Conservation (phyloP, 1,284 basidiomycete genomes). For the Tremellales sp. region DNA sequence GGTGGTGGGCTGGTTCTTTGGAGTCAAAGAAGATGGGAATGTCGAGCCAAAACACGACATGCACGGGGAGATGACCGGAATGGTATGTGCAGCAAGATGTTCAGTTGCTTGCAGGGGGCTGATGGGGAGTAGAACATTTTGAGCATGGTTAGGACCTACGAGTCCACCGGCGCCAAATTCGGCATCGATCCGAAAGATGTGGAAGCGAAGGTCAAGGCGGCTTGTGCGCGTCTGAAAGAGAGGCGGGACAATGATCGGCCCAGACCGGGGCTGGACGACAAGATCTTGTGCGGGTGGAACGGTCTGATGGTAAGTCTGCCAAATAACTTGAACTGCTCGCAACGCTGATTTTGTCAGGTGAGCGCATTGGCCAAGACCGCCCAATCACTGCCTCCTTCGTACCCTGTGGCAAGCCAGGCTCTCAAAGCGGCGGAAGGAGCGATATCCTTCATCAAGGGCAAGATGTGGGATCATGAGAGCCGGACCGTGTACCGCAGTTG, state of each 20-base stretch:
- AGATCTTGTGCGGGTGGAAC: conserved; percentile 53
- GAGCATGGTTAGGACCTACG: conserved; percentile 17
- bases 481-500: conserved; percentile 29
- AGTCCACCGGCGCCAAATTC: conserved; percentile 15
- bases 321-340: background rate
- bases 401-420: conserved; percentile 15
- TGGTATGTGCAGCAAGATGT: conserved; percentile 15
- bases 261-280: conserved; percentile 52
- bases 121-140: conserved; percentile 30
- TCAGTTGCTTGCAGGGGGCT: background rate
- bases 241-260: conserved; percentile 46
- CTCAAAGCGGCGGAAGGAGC: conserved; percentile 19
- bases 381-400: conserved; percentile 12
- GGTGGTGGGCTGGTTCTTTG: conserved; percentile 46
- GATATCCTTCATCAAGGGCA: conserved; percentile 23
- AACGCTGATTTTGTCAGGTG: conserved; percentile 14
- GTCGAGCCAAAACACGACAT: conserved; percentile 50
- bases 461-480: conserved; percentile 25
- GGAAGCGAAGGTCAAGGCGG: conserved; percentile 18
- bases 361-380: conserved; percentile 28
- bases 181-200: conserved; percentile 30
- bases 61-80: conserved; percentile 49
- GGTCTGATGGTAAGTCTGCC: conserved; percentile 49
- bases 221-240: conserved; percentile 34
- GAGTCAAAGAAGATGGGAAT: conserved; percentile 48